Evolutionary conservation across 1,139 yeast species (phyloP).

Genomic region (Saccharomyces pastorianus): DNA sequence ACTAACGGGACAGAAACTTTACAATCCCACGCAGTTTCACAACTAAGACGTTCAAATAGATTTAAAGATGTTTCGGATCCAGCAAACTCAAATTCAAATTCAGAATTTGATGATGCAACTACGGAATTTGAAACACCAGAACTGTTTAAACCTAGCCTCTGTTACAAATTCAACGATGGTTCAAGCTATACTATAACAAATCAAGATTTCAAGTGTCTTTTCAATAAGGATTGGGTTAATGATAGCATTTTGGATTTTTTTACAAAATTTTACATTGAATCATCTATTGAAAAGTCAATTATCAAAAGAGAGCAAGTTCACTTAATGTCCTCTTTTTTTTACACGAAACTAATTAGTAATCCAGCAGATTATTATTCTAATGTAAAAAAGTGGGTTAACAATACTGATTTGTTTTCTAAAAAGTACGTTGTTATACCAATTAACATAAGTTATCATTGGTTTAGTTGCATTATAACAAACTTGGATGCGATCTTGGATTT

Average conservation of each 20-base stretch:
- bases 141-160: slow-evolving; percentile 47
- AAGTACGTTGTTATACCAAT: slow-evolving; percentile 72
- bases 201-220: slow-evolving; percentile 59
- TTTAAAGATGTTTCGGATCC: slow-evolving; percentile 4
- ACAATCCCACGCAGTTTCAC: slow-evolving; percentile 5
- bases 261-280: slow-evolving; percentile 47
- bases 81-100: background rate
- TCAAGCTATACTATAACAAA: slow-evolving; percentile 44
- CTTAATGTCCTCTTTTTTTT: slow-evolving; percentile 80
- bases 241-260: slow-evolving; percentile 69
- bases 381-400: slow-evolving; percentile 73
- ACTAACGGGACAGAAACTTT: background rate
- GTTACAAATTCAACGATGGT: slow-evolving; percentile 42
- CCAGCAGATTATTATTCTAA: slow-evolving; percentile 45
- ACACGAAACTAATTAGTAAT: slow-evolving; percentile 48
- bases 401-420: slow-evolving; percentile 54
- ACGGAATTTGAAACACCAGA: slow-evolving; percentile 48
- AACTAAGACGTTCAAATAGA: slow-evolving; percentile 4
- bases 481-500: slow-evolving; percentile 24
- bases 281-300: slow-evolving; percentile 25
- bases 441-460: slow-evolving; percentile 83
- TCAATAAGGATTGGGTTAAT: slow-evolving; percentile 68
- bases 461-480: slow-evolving; percentile 59
- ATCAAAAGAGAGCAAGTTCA: slow-evolving; percentile 37
- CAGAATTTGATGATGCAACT: slow-evolving; percentile 45